Base-by-base conservation (phyloP, 805 yeast genomes). In the Kazachstania bromeliacearum region DNA sequence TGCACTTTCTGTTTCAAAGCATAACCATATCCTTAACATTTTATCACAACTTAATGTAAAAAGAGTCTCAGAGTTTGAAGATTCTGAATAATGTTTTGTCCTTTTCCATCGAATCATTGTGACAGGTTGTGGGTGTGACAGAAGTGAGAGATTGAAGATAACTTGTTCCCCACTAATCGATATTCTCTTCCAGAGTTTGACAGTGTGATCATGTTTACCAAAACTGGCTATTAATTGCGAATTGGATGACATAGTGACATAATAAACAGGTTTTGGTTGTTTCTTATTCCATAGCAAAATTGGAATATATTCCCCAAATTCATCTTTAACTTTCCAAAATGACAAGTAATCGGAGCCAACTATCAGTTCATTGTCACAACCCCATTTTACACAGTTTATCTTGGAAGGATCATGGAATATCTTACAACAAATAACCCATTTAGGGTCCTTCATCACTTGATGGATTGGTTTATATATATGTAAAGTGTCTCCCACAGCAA, bases 131-230 rank as follows among this genome's bases (percentile, higher is more conserved):
- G 79, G 75, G 50, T 83, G 94, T n/a, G 73, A 68, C 16, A 85
- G 59, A 47, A 81, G 78, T 0, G 75, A 62, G 42, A 85, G 61
- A 47, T 81, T 92, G 53, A 85, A 85, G 19, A 68, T 67, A 5
- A 78, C 68, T 27, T 75, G 69, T 24, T 73, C 75, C 19, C 70
- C 68, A 23, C 81, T 85, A 49, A 77, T 83, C 6, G 80, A 71
- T 6, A 76, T 66, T 34, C 96, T 63, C 36, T 77, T 68, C 95
- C 95, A 88, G 2, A 85, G 65, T 51, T 84, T 85, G 20, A 84
- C 76, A 10, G 81, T 62, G 24, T 66, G 65, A 53, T 85, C 95
- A 52, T 69, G 73, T 28, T 62, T 63, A 0, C 82, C 77, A 26
- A 72, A 67, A 33, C 79, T 70, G 7, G 87, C 81, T 15, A 87